Conservation (phyloP, 768 basidiomycete species). For the Phaffia tasmanica region DNA sequence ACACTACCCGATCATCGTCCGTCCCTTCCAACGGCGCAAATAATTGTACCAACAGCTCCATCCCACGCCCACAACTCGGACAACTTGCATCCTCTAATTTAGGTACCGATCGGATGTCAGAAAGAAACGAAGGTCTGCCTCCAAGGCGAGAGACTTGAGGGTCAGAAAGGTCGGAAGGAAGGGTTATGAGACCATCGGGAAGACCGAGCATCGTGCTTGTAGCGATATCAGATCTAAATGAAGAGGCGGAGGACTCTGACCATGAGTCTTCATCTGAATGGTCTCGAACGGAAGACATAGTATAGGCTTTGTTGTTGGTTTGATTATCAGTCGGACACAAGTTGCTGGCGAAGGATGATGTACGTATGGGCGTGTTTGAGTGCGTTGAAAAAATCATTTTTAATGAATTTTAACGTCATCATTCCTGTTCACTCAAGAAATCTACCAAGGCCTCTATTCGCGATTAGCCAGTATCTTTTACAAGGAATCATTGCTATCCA, state of each 20-base stretch:
- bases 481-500: too few species aligned
- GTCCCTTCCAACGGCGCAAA: conserved; percentile 85
- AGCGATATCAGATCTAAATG: conserved; percentile 11
- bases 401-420: too few species aligned
- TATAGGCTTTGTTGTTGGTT: background rate
- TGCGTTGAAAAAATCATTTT: too few species aligned
- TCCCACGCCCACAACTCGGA: conserved; percentile 57
- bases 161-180: conserved; percentile 53
- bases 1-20: conserved; percentile 70
- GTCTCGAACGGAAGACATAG: conserved; percentile 3
- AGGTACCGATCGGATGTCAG: conserved; percentile 48
- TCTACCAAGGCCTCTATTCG: too few species aligned
- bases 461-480: too few species aligned
- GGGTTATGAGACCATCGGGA: conserved; percentile 60
- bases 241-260: conserved; percentile 25
- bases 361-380: too few species aligned
- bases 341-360: too few species aligned
- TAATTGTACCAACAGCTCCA: conserved; percentile 73
- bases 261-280: conserved; percentile 11
- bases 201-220: conserved; percentile 60
- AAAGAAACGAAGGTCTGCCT: conserved; percentile 69
- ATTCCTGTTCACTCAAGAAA: too few species aligned
- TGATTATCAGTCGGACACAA: too few species aligned
- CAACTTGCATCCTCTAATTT: conserved; percentile 56
- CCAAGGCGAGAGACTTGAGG: conserved; percentile 80